phyloP scores from a whole-genome alignment of 805 yeast species.

The Cyberlindnera samutprakarnensis region DNA sequence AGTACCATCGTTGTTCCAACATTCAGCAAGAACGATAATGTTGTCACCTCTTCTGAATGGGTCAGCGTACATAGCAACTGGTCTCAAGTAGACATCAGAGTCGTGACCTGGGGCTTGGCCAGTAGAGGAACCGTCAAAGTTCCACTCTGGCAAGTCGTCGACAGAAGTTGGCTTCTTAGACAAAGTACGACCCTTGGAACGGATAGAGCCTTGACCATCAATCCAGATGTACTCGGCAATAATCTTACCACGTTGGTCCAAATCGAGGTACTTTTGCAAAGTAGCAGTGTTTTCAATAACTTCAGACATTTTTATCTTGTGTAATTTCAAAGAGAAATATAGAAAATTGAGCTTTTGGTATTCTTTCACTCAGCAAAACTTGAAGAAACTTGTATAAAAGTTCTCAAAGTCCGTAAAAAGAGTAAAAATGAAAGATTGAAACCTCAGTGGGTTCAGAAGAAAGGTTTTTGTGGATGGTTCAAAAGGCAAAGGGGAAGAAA shows the following conservation, averaged over 20 bases:
- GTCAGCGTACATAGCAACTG: constrained; percentile 91
- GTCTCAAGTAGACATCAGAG: constrained; percentile 91
- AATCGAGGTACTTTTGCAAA: constrained; percentile 72
- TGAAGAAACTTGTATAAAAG: too few relatives aligned
- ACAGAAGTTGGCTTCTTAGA: constrained; percentile 56
- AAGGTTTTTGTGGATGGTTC: too few relatives aligned
- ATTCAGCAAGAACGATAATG: constrained; percentile 89
- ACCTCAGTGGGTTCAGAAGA: too few relatives aligned
- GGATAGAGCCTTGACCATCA: constrained; percentile 82
- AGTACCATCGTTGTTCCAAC: constrained; percentile 98
- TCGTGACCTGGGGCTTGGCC: constrained; percentile 98
- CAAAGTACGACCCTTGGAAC: constrained; percentile 93
- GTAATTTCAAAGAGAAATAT: too few relatives aligned
- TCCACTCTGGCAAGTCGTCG: constrained; percentile 97
- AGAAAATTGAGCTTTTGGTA: too few relatives aligned
- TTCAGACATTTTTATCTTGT: constrained; percentile 22
- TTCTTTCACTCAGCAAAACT: too few relatives aligned
- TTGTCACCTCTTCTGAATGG: constrained; percentile 98
- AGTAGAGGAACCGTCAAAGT: constrained; percentile 98
- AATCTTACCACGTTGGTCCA: constrained; percentile 79
- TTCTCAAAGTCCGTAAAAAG: too few relatives aligned
- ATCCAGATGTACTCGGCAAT: constrained; percentile 98
- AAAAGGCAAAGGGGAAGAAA: too few relatives aligned
- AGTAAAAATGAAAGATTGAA: too few relatives aligned
- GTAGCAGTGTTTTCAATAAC: constrained; percentile 68